Evolutionary conservation across 805 yeast genomes (phyloP).

Genomic region (Naumovozyma castellii): DNA sequence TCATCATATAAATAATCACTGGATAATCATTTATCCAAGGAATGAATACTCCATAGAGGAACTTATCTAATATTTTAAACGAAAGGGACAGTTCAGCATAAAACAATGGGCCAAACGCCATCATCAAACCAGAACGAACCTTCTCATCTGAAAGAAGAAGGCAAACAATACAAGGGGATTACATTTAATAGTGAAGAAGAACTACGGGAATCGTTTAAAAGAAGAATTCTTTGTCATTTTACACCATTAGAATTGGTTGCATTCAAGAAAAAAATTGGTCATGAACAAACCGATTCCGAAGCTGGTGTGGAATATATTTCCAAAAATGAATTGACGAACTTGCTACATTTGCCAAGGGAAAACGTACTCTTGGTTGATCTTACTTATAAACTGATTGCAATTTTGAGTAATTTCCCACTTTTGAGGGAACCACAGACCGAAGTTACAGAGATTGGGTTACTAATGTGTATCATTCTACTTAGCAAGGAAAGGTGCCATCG

Average conservation of each 20-base stretch:
- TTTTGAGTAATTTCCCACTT: slow-evolving; percentile 44
- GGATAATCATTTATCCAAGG: no score
- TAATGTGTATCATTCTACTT: slow-evolving; percentile 38
- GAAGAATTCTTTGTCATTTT: slow-evolving; percentile 13
- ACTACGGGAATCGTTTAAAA: slow-evolving; percentile 9
- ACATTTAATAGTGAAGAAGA: slow-evolving; percentile 4
- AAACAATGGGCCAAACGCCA: not conserved
- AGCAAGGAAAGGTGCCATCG: slow-evolving; percentile 35
- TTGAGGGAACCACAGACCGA: slow-evolving; percentile 28
- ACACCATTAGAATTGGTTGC: slow-evolving; percentile 19
- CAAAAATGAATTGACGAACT: slow-evolving; percentile 20
- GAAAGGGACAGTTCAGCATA: no score
- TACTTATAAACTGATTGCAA: slow-evolving; percentile 34
- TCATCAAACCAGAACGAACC: not conserved
- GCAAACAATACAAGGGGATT: not conserved
- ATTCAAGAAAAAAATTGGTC: slow-evolving; percentile 14
- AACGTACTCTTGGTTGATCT: slow-evolving; percentile 26
- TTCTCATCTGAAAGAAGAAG: not conserved
- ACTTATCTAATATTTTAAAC: no score
- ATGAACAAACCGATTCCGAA: slow-evolving; percentile 18
- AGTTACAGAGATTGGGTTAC: slow-evolving; percentile 33
- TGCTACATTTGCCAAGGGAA: slow-evolving; percentile 33
- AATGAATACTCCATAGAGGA: not conserved
- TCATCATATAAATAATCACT: no score
- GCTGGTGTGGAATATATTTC: slow-evolving; percentile 10